These are phyloP conservation scores for Tetratostichococcus sp. DNA, from an alignment of 139 green algal species.

Conservation along the genomic window DNA sequence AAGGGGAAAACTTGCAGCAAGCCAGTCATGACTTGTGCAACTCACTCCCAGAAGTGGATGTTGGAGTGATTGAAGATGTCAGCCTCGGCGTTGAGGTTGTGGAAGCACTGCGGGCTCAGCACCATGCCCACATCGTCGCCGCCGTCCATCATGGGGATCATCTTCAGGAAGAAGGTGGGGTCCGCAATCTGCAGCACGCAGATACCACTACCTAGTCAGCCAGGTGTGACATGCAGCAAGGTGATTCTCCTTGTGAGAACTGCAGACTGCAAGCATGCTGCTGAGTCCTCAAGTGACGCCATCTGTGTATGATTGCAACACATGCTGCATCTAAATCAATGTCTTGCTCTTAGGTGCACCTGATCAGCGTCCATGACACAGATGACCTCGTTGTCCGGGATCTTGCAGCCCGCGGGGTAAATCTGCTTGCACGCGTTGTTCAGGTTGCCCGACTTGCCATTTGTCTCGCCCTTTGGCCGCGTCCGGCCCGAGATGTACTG, in stretches of 20 bases:
- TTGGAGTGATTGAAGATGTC: slow-evolving; percentile 90
- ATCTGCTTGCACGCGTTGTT: slow-evolving; percentile 58
- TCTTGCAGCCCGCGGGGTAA: slow-evolving; percentile 43
- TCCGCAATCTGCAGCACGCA: slow-evolving; percentile 34
- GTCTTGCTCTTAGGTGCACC: slow-evolving; percentile 2
- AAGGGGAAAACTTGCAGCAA: too few species aligned
- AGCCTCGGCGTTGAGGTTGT: slow-evolving; percentile 65
- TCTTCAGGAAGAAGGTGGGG: slow-evolving; percentile 76
- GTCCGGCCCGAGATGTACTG: slow-evolving; percentile 70
- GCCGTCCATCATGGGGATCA: slow-evolving; percentile 52
- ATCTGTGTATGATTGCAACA: too few species aligned
- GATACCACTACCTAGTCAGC: too few species aligned
- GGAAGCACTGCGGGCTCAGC: slow-evolving; percentile 65
- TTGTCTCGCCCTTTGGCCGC: slow-evolving; percentile 58
- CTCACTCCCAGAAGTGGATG: slow-evolving; percentile 70
- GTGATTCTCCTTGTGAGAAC: too few species aligned
- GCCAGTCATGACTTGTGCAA: background rate
- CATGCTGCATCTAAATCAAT: too few species aligned
- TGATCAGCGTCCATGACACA: slow-evolving; percentile 81
- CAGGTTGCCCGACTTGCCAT: slow-evolving; percentile 81
- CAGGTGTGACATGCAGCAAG: too few species aligned
- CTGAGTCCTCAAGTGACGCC: too few species aligned
- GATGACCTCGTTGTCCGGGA: slow-evolving; percentile 58
- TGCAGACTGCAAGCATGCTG: too few species aligned
- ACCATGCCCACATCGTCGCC: slow-evolving; percentile 53